phyloP scores from a whole-genome alignment of 2,329 filamentous ascomycete genomes.

The Penicillium sp. region DNA sequence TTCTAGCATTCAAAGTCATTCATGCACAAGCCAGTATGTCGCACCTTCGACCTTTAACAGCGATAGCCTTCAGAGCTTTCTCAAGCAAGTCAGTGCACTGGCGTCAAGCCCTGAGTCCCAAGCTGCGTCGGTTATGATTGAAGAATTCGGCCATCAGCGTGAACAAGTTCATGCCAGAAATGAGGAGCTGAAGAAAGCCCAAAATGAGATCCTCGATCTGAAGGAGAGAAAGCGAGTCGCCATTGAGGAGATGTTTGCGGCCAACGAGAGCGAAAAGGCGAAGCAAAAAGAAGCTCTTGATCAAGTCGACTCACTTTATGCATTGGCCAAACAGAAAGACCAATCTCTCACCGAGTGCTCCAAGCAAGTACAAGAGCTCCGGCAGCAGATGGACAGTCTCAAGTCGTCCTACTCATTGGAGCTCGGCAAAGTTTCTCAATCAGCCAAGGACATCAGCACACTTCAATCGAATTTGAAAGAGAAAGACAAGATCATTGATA shows the following conservation, averaged over 20 bases:
- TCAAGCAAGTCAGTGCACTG: conserved; percentile 1
- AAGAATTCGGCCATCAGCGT: background rate
- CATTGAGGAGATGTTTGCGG: background rate
- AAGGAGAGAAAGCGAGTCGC: conserved; percentile 3
- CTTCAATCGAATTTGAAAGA: conserved; percentile 10
- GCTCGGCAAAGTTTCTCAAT: conserved; percentile 6
- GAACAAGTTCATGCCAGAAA: background rate
- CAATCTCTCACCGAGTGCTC: background rate
- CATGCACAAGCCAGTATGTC: background rate
- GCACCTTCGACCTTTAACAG: background rate
- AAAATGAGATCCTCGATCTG: background rate
- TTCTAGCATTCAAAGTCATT: background rate
- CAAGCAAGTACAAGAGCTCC: background rate
- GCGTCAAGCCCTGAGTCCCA: conserved; percentile 1
- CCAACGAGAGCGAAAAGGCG: background rate
- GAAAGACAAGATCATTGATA: conserved; percentile 14
- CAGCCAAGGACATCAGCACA: conserved; percentile 11
- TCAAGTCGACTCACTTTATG: background rate
- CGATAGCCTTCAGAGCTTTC: background rate
- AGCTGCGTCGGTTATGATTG: background rate
- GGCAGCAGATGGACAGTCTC: background rate
- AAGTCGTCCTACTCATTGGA: conserved; percentile 2
- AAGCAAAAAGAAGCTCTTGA: conserved; percentile 2
- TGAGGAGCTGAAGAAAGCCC: conserved; percentile 1
- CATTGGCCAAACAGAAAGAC: background rate